Conservation (phyloP, 2,329 filamentous ascomycete genomes). For the Aspergillus aculeatinus region DNA sequence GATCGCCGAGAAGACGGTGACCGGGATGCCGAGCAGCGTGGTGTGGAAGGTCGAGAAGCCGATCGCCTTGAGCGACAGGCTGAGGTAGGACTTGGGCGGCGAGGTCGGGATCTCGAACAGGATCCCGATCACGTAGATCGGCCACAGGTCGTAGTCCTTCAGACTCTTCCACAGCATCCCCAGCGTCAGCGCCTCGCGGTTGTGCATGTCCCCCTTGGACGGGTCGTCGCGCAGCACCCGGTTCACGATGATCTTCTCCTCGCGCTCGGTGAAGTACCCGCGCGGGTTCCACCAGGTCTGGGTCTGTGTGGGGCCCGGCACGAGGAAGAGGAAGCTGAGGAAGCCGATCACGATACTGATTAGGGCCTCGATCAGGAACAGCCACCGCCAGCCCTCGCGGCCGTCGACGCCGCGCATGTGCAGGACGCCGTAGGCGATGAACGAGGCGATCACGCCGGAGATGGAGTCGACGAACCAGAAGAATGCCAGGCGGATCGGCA, state of each 20-base stretch:
- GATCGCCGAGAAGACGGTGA: slow-evolving; percentile 53
- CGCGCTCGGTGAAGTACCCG: slow-evolving; percentile 62
- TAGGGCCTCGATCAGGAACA: slow-evolving; percentile 47
- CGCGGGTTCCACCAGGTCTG: slow-evolving; percentile 57
- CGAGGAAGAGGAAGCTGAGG: slow-evolving; percentile 44
- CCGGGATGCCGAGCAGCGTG: slow-evolving; percentile 61
- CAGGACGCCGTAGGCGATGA: slow-evolving; percentile 38
- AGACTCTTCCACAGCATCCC: slow-evolving; percentile 47
- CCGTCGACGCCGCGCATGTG: slow-evolving; percentile 44
- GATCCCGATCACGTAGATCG: slow-evolving; percentile 53
- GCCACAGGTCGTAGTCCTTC: slow-evolving; percentile 45
- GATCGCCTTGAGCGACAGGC: slow-evolving; percentile 45
- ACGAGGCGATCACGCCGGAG: slow-evolving; percentile 33
- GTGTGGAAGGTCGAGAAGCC: slow-evolving; percentile 51
- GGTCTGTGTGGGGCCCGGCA: slow-evolving; percentile 44
- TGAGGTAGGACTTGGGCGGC: slow-evolving; percentile 11
- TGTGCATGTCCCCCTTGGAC: slow-evolving; percentile 38
- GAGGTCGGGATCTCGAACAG: slow-evolving; percentile 57
- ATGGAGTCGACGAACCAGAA: slow-evolving; percentile 40
- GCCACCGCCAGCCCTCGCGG: slow-evolving; percentile 45
- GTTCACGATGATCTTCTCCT: slow-evolving; percentile 51
- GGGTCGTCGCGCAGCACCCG: slow-evolving; percentile 49
- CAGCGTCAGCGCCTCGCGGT: slow-evolving; percentile 35
- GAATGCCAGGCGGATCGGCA: slow-evolving; percentile 37
- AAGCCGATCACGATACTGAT: slow-evolving; percentile 46